Evolutionary conservation across 2,329 filamentous ascomycete species (phyloP), one percentile per base, ranked within the genome.

Genomic region (Kalmusia sp.): DNA sequence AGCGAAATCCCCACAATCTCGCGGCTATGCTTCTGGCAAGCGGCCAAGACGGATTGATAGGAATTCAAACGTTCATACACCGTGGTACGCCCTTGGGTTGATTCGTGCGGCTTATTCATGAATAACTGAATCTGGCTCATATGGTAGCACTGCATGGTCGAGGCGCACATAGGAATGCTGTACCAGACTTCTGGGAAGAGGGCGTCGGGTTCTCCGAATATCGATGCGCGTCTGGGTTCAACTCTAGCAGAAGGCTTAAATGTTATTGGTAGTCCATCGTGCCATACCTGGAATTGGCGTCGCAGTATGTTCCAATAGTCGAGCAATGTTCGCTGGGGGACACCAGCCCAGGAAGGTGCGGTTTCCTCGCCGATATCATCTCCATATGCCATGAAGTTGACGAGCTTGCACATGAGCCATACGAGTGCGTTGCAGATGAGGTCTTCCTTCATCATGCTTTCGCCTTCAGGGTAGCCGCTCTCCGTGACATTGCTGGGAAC

Each of bases 351-450:
- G 67, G 70, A 59, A 70, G 72, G 58, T 64, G 65, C 57, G 64
- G 72, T 43, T 71, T 69, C 65, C 9, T 65, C 56, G 2, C 71
- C 76, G 2, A 84, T 72, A 3, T 80, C 79, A 51, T 86, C 84
- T 1, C 82, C 83, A 1, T 79, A 78, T 1, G 81, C 84, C 50
- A 88, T 82, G 64, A 84, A 87, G 63, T 89, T 89, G 46, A 87
- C 82, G 4, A 88, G 81, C 61, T 88, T 88, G 6, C 85, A 83
- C 53, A 87, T 77, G 7, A 89, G 80, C 86, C 86, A 89, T 5
- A 88, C 81, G 3, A 90, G 68, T 0, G 84, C 82, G 61, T 89
- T 89, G 34, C 81, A 83, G 48, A 87, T 83, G 55, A 86, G 78
- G 55, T 88, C 87, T 70, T 89, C 86, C 51, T 80, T 79, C 79